A percentile compares a stretch with the other conserved stretches of the same genome.
phyloP scores from a whole-genome alignment of 2,329 filamentous ascomycete genomes.

The Emergomyces pasteurianus region DNA sequence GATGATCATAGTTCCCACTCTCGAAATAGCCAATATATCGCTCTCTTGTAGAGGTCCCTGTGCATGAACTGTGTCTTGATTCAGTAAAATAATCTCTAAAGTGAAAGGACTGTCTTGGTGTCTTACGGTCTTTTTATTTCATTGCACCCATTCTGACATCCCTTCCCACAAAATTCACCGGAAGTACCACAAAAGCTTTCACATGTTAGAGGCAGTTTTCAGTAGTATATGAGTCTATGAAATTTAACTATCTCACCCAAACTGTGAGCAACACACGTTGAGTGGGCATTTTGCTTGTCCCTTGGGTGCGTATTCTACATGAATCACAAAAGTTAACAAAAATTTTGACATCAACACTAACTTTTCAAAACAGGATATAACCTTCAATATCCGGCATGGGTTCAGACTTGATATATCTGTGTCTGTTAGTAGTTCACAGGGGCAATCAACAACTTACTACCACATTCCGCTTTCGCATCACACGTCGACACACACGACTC shows the following conservation, averaged over 20 bases:
- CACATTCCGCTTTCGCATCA: slow-evolving; percentile 24
- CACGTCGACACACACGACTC: slow-evolving; percentile 18
- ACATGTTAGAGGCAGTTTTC: neutral
- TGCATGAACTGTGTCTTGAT: neutral
- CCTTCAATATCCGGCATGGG: neutral
- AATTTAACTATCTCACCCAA: slow-evolving; percentile 12
- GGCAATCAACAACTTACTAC: slow-evolving; percentile 7
- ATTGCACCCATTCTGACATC: slow-evolving; percentile 1
- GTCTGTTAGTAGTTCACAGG: neutral
- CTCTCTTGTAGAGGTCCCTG: slow-evolving; percentile 1
- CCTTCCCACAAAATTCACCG: slow-evolving; percentile 2
- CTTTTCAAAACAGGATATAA: neutral
- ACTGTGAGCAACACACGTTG: slow-evolving; percentile 27
- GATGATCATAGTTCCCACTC: slow-evolving; percentile 15
- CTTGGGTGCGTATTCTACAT: slow-evolving; percentile 15
- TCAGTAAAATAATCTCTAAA: slow-evolving; percentile 3
- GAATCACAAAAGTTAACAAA: neutral
- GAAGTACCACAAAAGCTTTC: neutral
- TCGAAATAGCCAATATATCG: slow-evolving; percentile 27
- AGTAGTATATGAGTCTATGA: neutral
- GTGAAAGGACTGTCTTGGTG: neutral
- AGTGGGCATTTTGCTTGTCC: slow-evolving; percentile 19
- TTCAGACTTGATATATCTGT: neutral
- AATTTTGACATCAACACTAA: neutral
- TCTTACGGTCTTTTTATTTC: slow-evolving; percentile 2